Evolutionary conservation across 176 grass and related monocot genomes (phyloP), one percentile per base, ranked within the genome.

Genomic region (Carex kokanica): DNA sequence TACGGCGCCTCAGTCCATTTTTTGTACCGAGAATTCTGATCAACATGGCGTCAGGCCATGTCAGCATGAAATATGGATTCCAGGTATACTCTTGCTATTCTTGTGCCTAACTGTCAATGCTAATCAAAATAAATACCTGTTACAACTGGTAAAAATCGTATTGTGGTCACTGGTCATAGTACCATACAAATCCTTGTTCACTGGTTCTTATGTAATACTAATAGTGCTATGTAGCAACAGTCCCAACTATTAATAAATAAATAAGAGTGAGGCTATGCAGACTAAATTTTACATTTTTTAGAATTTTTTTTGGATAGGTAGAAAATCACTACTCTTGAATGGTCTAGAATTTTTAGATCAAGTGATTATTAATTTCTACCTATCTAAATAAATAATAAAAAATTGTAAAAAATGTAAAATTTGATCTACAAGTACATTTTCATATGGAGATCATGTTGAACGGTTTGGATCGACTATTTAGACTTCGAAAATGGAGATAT

Each of bases 1-100:
- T 93, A 87, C 90, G 92, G 52, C 88, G 91, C 1, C 95, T 98
- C 31, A 98, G 92, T 38, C 95, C 92, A 57, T 98, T 82, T 82
- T 98, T 94, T 85, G 91, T 94, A 54, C 92, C 92, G 13, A 94
- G 90, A 84, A 98, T 98, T 88, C 88, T 98, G 78, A 93, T 94
- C 86, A 98, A 98, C 92, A 98, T 98, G 95, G 92, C 95, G 60
- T 90, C 95, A 36, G 95, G 95, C 51, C 95, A 98, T 86, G 84
- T 98, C 59, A 94, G 95, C 88, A 94, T 98, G 90, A 91, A 80
- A 90, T 98, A 94, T 90, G 90, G 95, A 82, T 93, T 98, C 63
- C 95, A 98, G 89, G 95, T 88, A 49, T 49, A 77, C 80, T 82
- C 4, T 54, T 5, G 70, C 38, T 75, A 51, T 49, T 14, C 16